These are phyloP conservation scores for Trichoderma koningii DNA, from an alignment of 2,329 filamentous ascomycete species.

Conservation along the genomic window DNA sequence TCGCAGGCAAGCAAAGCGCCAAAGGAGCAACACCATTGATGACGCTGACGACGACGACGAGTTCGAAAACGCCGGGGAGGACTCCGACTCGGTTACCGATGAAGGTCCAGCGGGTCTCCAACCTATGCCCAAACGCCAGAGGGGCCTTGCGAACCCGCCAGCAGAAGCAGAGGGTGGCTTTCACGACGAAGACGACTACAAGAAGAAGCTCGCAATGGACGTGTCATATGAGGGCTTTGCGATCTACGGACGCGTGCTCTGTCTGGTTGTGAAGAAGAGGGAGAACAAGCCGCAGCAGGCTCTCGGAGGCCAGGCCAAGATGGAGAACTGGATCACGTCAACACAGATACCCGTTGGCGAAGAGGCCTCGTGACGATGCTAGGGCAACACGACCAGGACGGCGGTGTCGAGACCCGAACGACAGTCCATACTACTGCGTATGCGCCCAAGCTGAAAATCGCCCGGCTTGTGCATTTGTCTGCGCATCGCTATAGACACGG, in stretches of 20 bases:
- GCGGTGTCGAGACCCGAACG: background rate
- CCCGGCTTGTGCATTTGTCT: background rate
- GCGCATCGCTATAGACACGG: background rate
- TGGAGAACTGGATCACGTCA: constrained; percentile 83
- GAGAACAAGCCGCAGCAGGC: constrained; percentile 51
- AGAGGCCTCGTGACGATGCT: constrained; percentile 35
- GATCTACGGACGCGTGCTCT: constrained; percentile 91
- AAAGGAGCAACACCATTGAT: constrained; percentile 32
- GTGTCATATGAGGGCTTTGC: constrained; percentile 94
- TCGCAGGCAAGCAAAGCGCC: constrained; percentile 37
- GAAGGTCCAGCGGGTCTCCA: constrained; percentile 45
- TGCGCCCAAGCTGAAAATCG: background rate
- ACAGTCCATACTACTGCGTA: background rate
- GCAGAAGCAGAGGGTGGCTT: constrained; percentile 34
- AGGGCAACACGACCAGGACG: background rate
- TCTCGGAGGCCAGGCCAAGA: constrained; percentile 64
- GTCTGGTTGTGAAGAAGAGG: constrained; percentile 80
- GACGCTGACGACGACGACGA: constrained; percentile 28
- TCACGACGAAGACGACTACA: constrained; percentile 62
- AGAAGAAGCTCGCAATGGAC: constrained; percentile 86
- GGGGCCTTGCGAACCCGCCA: constrained; percentile 37
- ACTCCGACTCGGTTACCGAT: constrained; percentile 42
- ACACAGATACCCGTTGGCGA: constrained; percentile 64
- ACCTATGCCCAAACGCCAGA: constrained; percentile 50
- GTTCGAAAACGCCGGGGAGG: constrained; percentile 38